Evolutionary conservation across 2,329 filamentous ascomycete species (phyloP), one percentile per base, ranked within the genome.

Genomic region (Geoglossum cookeanum): DNA sequence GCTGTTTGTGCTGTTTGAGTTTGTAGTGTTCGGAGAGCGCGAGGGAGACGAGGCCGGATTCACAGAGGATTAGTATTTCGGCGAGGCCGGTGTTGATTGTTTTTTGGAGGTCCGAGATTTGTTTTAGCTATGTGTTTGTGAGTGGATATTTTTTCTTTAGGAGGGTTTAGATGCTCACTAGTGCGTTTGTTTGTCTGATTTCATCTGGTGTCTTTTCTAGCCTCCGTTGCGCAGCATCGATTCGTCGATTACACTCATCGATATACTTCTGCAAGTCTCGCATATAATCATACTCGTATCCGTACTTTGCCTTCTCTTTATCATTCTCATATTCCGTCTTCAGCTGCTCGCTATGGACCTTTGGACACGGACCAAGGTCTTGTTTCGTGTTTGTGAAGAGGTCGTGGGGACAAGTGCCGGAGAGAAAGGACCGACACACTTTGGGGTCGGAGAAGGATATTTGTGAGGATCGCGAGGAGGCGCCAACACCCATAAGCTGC

Each of bases 301-400:
- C 88, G 75, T 85, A 85, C 63, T 84, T 81, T 60, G 83, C 80
- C 68, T 83, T 85, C 64, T 91, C 84, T 3, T 84, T 74, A 0
- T 92, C 80, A 1, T 74, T 76, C 63, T 94, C 85, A 70, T 92
- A 98, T 68, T 98, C 90, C 53, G 83, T 75, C 71, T 95, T 96
- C 62, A 97, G 77, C 11, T 82, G 81, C 68, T 96, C 90, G 54
- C 81, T 86, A 72, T 98, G 92, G 30, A 91, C 79, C 68, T 91
- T 92, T 55, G 87, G 80, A 67, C 92, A 98, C 0, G 82, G 79
- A 1, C 92, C 92, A 37, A 97, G 79, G 69, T 98, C 92, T 77
- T 97, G 90, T 74, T 96, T 97, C 51, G 92, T 98, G 73, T 98
- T 98, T 62, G 91, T 98, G 78, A 98, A 98, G 67, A 98, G 87